Percentiles rank a stretch among this genome's conserved stretches.
Conservation (phyloP, 2,329 filamentous ascomycete species). For the Aspergillus viridinutans region DNA sequence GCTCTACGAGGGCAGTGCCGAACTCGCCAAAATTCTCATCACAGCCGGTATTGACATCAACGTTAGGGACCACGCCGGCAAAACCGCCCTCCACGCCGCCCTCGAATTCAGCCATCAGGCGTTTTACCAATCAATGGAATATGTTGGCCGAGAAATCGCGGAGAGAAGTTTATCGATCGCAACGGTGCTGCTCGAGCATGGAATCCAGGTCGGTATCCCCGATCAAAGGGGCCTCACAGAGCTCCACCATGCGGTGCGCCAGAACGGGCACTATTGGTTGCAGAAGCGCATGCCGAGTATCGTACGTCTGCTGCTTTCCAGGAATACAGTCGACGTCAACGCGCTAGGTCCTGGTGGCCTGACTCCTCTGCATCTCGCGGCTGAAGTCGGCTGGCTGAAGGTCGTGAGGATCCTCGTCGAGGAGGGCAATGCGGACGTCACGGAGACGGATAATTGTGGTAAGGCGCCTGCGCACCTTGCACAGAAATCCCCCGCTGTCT, state of each 20-base stretch:
- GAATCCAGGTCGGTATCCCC: background rate
- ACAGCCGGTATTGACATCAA: constrained; percentile 1
- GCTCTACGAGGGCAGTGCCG: background rate
- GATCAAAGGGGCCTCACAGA: background rate
- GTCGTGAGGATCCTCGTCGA: background rate
- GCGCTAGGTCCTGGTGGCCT: background rate
- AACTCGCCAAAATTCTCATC: background rate
- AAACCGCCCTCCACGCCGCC: background rate
- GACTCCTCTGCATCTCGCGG: constrained; percentile 6
- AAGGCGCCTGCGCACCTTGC: background rate
- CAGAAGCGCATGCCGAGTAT: background rate
- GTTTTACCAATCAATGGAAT: background rate
- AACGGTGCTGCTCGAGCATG: background rate
- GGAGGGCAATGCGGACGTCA: background rate
- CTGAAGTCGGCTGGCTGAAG: background rate
- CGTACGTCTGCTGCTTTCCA: background rate
- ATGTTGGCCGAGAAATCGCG: background rate
- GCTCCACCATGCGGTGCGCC: background rate
- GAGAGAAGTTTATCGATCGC: background rate
- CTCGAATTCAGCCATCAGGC: background rate
- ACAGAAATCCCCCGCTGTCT: background rate
- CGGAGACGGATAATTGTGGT: background rate
- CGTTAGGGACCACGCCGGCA: background rate
- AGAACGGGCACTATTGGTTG: no score
- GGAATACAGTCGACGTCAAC: background rate